Percentiles rank a stretch among this genome's conserved stretches.
phyloP scores from a whole-genome alignment of 495 filamentous ascomycete species.

The Hypomontagnella monticulosa region DNA sequence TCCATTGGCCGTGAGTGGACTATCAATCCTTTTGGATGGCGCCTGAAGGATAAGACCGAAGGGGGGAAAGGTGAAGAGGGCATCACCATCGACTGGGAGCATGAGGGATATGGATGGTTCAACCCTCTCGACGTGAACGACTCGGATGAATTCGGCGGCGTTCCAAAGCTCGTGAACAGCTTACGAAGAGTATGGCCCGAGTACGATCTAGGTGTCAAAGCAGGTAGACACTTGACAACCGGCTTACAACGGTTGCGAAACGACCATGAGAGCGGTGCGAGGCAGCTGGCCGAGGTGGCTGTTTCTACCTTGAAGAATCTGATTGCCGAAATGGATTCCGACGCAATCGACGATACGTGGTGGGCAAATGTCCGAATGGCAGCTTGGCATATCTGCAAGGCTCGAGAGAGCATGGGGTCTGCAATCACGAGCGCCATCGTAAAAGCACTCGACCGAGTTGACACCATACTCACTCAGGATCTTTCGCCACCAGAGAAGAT shows the following conservation, averaged over 20 bases:
- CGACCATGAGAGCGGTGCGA: constrained; percentile 66
- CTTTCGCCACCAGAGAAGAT: constrained; percentile 45
- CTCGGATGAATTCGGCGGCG: constrained; percentile 55
- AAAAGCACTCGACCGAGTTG: constrained; percentile 50
- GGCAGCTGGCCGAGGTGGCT: constrained; percentile 63
- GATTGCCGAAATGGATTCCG: constrained; percentile 38
- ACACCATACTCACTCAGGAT: constrained; percentile 40
- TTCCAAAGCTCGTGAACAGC: constrained; percentile 66
- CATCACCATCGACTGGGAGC: constrained; percentile 71
- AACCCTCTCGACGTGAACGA: constrained; percentile 57
- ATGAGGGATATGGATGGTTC: constrained; percentile 66
- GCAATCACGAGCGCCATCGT: constrained; percentile 65
- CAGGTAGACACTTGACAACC: constrained; percentile 53
- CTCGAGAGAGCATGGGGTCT: constrained; percentile 71
- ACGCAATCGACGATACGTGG: constrained; percentile 51
- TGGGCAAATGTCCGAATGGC: constrained; percentile 65
- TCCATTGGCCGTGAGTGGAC: constrained; percentile 67
- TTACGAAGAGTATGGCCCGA: constrained; percentile 68
- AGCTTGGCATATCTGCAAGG: constrained; percentile 72
- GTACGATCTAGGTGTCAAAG: constrained; percentile 50
- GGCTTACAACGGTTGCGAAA: constrained; percentile 59
- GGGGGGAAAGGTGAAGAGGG: constrained; percentile 50
- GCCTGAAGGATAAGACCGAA: constrained; percentile 52
- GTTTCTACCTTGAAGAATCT: constrained; percentile 59
- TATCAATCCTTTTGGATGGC: constrained; percentile 69